Conservation (phyloP, 2,329 filamentous ascomycete species). For the Diaporthe ilicicola region DNA sequence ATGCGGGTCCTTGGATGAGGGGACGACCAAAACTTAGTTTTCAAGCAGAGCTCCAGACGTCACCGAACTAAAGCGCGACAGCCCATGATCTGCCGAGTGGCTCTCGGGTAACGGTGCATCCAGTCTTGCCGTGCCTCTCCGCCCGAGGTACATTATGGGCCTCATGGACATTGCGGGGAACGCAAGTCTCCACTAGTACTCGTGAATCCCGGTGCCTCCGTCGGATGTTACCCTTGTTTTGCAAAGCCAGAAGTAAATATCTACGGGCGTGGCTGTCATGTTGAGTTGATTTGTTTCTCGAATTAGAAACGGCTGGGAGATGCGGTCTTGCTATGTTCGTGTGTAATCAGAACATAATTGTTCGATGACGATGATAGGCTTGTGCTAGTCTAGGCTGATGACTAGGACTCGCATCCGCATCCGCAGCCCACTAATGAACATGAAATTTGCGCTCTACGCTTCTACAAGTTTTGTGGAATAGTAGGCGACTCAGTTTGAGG, state of each 20-base stretch:
- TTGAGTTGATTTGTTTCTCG: not conserved
- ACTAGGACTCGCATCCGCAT: no score
- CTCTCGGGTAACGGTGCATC: not conserved
- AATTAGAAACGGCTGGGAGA: not conserved
- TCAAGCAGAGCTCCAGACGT: not conserved
- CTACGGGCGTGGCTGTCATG: not conserved
- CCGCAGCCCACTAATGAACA: no score
- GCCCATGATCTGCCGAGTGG: not conserved
- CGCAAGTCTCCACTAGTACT: not conserved
- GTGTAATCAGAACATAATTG: not conserved
- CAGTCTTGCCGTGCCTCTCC: not conserved
- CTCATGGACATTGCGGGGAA: not conserved
- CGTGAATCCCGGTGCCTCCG: not conserved
- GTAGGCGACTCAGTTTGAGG: no score
- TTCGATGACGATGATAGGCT: not conserved
- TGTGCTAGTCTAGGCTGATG: not conserved
- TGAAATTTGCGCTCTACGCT: not conserved
- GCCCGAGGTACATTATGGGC: not conserved
- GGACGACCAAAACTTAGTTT: not conserved
- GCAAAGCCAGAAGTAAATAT: not conserved
- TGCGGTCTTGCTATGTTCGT: not conserved
- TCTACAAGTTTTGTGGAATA: no score
- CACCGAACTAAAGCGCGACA: not conserved
- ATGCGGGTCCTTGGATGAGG: conserved; percentile 1
- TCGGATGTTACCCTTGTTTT: not conserved